Base-by-base conservation (phyloP, 176 grass and related monocot genomes). In the Phoenix dactylifera region DNA sequence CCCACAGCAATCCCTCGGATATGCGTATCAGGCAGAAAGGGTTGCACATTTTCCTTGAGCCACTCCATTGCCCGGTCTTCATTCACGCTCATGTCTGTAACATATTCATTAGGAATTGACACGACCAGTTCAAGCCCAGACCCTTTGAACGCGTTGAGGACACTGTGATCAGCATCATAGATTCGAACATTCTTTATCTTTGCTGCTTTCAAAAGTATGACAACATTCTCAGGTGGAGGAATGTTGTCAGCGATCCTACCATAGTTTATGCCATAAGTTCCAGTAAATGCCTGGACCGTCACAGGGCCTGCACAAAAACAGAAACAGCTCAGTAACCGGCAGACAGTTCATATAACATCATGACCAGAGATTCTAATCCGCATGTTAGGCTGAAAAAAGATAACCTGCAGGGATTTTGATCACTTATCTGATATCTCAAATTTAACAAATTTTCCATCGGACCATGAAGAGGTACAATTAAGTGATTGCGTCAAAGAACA, bases 111-210 rank as follows among this genome's bases (percentile, higher is more conserved):
- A 23, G 57, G 16, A 19, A 98, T 74, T 6, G 79, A 76, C 2
- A 98, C 76, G 22, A 81, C 68, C 57, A 98, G 76, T 56, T 98
- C 89, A 29, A 98, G 76, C 17, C 94, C 94, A 9, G 94, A 86
- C 22, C 79, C 84, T 76, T 54, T 93, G 76, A 98, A 93, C 17
- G 88, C 94, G 20, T 82, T 83, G 3, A 98, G 84, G 61, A 98
- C 82, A 28, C 56, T 76, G 67, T 86, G 88, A 12, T 98, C 85
- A 0, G 79, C 58, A 48, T 98, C 85, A 24, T 82, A 98, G 76
- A 98, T 98, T 66, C 91, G 93, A 66, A 93, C 88, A 62, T 98
- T 98, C 76, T 89, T 86, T 81, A 98, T 84, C 72, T 86, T 98
- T 18, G 84, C 80, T 15, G 28, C 72, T 67, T 76, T 86, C 18